phyloP scores from a whole-genome alignment of 371 early-diverging fungal species.

The Mortierella sp. region DNA sequence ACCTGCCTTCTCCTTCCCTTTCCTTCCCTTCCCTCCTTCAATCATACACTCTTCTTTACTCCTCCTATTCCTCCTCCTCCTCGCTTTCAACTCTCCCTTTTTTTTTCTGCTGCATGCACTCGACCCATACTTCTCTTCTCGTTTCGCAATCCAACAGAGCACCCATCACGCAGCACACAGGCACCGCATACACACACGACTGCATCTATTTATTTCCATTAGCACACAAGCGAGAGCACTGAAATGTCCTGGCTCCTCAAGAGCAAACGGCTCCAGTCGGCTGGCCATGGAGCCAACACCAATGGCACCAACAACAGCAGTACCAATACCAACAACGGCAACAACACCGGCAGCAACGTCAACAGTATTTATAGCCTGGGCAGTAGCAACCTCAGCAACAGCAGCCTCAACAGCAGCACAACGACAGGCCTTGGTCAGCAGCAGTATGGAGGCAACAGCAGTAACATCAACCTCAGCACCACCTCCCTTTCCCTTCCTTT shows the following conservation, averaged over 20 bases:
- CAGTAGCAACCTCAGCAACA: slow-evolving; percentile 34
- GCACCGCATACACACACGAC: neutral
- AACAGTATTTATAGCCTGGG: slow-evolving; percentile 51
- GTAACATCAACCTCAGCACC: slow-evolving; percentile 42
- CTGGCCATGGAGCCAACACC: slow-evolving; percentile 33
- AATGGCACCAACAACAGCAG: slow-evolving; percentile 7
- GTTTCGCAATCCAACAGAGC: neutral
- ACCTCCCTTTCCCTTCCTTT: slow-evolving; percentile 34
- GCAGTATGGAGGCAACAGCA: slow-evolving; percentile 20
- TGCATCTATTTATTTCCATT: slow-evolving; percentile 9
- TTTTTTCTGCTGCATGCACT: slow-evolving; percentile 13
- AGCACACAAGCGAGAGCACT: slow-evolving; percentile 19
- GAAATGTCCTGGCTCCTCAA: slow-evolving; percentile 59
- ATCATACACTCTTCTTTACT: slow-evolving; percentile 1
- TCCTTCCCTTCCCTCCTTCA: neutral
- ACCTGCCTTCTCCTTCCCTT: neutral
- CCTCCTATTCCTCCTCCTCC: slow-evolving; percentile 5
- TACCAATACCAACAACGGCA: slow-evolving; percentile 18
- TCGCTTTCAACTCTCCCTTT: slow-evolving; percentile 10
- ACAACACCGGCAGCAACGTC: slow-evolving; percentile 15
- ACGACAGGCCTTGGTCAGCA: slow-evolving; percentile 7
- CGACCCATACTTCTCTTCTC: slow-evolving; percentile 7
- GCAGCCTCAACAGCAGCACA: slow-evolving; percentile 23
- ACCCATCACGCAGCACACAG: neutral
- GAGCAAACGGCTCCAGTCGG: slow-evolving; percentile 58